Percentiles rank a stretch among this genome's conserved stretches.
Conservation (phyloP, 352 stramenopile genomes). For the Globisporangium paroecandrum region DNA sequence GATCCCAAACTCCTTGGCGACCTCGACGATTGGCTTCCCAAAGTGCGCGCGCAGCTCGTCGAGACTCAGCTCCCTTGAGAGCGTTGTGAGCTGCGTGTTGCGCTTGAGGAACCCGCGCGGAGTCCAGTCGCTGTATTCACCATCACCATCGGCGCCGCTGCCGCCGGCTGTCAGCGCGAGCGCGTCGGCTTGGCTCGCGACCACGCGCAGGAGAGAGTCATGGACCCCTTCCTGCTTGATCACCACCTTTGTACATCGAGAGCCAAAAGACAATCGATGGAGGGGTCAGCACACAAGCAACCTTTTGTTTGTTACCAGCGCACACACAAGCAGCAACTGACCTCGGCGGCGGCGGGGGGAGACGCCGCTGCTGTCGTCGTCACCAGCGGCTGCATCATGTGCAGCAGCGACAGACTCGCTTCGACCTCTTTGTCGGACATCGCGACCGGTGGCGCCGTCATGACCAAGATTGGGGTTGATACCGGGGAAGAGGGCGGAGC, state of each 20-base stretch:
- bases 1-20: constrained; percentile 65
- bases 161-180: constrained; percentile 1
- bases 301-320: background rate
- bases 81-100: constrained; percentile 41
- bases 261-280: constrained; percentile 5
- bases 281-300: constrained; percentile 3
- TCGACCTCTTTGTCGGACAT: constrained; percentile 59
- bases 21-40: constrained; percentile 58
- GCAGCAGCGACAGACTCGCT: constrained; percentile 55
- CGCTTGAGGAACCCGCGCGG: constrained; percentile 24
- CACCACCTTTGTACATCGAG: background rate
- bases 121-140: background rate
- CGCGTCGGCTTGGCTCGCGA: constrained; percentile 28
- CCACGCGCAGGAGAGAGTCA: constrained; percentile 35
- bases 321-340: constrained; percentile 10
- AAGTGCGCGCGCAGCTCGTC: constrained; percentile 64
- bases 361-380: background rate
- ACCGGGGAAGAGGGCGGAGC: background rate
- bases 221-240: constrained; percentile 24
- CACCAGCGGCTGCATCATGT: constrained; percentile 45
- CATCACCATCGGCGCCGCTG: constrained; percentile 13
- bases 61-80: constrained; percentile 55
- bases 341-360: constrained; percentile 1
- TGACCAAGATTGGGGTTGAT: background rate
- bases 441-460: constrained; percentile 13